Percentiles rank a stretch among this genome's conserved stretches.
Conservation (phyloP, 2,329 filamentous ascomycete species). For the Fusarium abutilonis region DNA sequence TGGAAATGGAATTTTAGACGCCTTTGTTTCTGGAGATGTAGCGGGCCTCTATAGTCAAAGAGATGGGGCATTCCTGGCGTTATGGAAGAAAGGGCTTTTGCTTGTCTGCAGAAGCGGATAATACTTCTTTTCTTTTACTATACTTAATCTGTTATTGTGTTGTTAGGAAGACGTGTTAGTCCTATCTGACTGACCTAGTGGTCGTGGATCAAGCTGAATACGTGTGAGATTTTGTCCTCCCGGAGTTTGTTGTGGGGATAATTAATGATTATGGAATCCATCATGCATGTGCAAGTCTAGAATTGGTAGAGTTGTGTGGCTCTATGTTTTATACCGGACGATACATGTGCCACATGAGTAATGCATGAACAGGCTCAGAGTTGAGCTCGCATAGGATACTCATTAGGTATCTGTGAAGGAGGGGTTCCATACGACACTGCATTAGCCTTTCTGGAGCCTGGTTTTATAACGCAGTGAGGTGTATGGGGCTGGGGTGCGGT, state of each 20-base stretch:
- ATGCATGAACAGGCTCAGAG: not conserved
- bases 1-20: slow-evolving; percentile 6
- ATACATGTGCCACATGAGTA: not conserved
- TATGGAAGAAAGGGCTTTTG: slow-evolving; percentile 34
- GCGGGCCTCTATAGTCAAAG: slow-evolving; percentile 17
- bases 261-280: too few relatives aligned
- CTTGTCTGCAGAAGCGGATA: slow-evolving; percentile 31
- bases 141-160: not conserved
- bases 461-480: not conserved
- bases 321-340: too few relatives aligned
- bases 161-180: not conserved
- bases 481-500: not conserved
- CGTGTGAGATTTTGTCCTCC: too few relatives aligned
- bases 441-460: not conserved
- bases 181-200: not conserved
- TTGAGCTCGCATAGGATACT: not conserved
- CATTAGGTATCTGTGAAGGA: not conserved
- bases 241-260: too few relatives aligned
- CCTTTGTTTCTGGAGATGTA: slow-evolving; percentile 30
- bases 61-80: slow-evolving; percentile 39
- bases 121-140: slow-evolving; percentile 24
- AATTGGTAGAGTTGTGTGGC: too few relatives aligned
- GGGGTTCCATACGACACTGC: not conserved
- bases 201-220: too few relatives aligned
- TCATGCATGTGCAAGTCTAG: too few relatives aligned